Conservation (phyloP, 208 protist species). For the Leishmania lainsoni region DNA sequence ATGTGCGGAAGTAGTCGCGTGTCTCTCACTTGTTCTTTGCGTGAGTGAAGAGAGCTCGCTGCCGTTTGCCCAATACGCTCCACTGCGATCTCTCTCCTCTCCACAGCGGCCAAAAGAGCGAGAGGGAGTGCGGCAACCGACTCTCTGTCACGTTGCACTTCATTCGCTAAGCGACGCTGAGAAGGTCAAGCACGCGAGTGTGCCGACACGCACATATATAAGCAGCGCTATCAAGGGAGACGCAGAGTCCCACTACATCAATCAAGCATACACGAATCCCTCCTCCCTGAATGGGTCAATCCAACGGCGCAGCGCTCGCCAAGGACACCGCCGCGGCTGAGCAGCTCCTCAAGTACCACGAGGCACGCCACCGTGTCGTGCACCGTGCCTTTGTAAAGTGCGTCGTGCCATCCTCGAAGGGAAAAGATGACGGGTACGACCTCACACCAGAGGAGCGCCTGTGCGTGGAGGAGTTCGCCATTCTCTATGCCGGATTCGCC, state of each 20-base stretch:
- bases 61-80: background rate
- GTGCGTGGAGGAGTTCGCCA: slow-evolving; percentile 85
- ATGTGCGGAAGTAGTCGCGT: background rate
- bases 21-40: background rate
- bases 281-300: slow-evolving; percentile 68
- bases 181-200: background rate
- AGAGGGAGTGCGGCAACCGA: background rate
- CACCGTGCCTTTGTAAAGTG: slow-evolving; percentile 81
- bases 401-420: slow-evolving; percentile 55
- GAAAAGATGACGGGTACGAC: slow-evolving; percentile 48
- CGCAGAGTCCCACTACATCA: background rate
- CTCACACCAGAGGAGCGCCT: slow-evolving; percentile 59
- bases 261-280: background rate
- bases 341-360: slow-evolving; percentile 71
- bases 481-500: slow-evolving; percentile 70
- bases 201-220: background rate
- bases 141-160: background rate
- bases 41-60: background rate
- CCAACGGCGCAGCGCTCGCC: slow-evolving; percentile 46
- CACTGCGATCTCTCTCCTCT: background rate
- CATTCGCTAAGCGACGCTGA: background rate
- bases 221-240: background rate
- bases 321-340: slow-evolving; percentile 75
- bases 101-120: background rate
- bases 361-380: slow-evolving; percentile 58